Base-by-base conservation (phyloP, 176 grass and related monocot species). In the Ampelocalamus luodianensis region DNA sequence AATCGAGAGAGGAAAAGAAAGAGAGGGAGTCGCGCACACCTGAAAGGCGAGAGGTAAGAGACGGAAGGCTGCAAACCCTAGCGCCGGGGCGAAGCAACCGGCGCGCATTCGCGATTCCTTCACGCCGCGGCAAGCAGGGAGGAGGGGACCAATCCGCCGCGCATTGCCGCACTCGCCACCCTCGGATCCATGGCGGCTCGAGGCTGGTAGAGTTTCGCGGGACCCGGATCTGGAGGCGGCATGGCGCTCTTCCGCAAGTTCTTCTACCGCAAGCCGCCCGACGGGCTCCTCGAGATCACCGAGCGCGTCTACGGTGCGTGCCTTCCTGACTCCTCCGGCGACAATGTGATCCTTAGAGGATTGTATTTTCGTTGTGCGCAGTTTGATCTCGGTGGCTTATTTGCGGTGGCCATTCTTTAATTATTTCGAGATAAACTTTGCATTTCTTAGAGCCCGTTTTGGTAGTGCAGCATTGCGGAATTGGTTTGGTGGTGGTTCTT, bases 161-260 rank as follows among this genome's bases (percentile, higher is more conserved):
- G 23, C 34, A 72, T 51, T 51, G 76, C 81, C 71, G 22, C 18
- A 58, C 18, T 89, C 32, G 8, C 20, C 38, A 69, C 20, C 39
- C 42, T 39, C 53, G 53, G 56, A 76, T 77, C 68, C 44, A 66
- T 83, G 85, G 45, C 77, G 48, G 9, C 10, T 29, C 38, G 56
- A 11, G 71, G 71, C 26, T 40, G 68, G 38, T 85, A 66, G 72
- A 73, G 14, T 42, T 40, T 58, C 74, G 58, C 74, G 64, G 45
- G 45, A 10, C 17, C 38, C 62, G 82, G 89, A 90, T 92, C 96
- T 78, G 69, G 63, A 51, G 17, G 44, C 6, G 23, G 83, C 65
- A 98, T 95, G 96, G 91, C 96, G 72, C 83, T 99, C 74, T 96
- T 99, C 75, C 89, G 96, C 79, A 99, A 96, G 86, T 96, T 99